phyloP scores from a whole-genome alignment of 768 basidiomycete species.

The Rhodotorula taiwanensis region DNA sequence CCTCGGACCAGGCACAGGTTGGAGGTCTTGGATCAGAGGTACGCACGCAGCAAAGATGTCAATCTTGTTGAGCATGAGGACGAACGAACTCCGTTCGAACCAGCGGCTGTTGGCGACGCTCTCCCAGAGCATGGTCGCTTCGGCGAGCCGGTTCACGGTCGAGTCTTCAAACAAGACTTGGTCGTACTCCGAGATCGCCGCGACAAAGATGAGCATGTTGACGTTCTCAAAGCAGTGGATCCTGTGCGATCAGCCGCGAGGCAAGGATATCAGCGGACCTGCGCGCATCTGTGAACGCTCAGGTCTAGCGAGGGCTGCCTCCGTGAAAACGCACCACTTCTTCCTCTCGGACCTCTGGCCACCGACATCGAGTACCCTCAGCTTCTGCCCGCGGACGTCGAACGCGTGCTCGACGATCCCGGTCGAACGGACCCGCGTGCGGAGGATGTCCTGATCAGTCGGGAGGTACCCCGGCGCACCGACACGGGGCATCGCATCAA shows the following conservation, averaged over 20 bases:
- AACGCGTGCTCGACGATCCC: slow-evolving; percentile 97
- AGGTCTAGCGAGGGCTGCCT: too few species aligned
- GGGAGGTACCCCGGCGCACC: slow-evolving; percentile 66
- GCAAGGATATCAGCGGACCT: too few species aligned
- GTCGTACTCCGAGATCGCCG: slow-evolving; percentile 90
- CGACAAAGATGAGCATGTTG: slow-evolving; percentile 85
- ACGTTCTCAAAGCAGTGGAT: slow-evolving; percentile 94
- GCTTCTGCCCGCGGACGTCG: slow-evolving; percentile 58
- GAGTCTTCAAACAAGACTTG: slow-evolving; percentile 62
- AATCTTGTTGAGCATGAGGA: slow-evolving; percentile 51
- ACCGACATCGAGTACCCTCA: slow-evolving; percentile 70
- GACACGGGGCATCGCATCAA: slow-evolving; percentile 70
- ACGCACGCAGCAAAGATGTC: slow-evolving; percentile 63
- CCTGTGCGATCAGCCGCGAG: not conserved
- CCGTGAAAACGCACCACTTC: slow-evolving; percentile 54
- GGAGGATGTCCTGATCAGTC: slow-evolving; percentile 88
- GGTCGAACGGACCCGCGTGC: slow-evolving; percentile 89
- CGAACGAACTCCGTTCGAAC: slow-evolving; percentile 91
- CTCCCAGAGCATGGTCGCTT: slow-evolving; percentile 78
- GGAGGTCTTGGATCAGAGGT: not conserved
- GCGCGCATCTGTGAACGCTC: too few species aligned
- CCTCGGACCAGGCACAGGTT: not conserved
- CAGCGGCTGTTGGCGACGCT: slow-evolving; percentile 47
- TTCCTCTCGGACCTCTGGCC: slow-evolving; percentile 83
- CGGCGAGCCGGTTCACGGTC: slow-evolving; percentile 74